Base-by-base conservation (phyloP, 306 rosid species). In the Abrus precatorius region DNA sequence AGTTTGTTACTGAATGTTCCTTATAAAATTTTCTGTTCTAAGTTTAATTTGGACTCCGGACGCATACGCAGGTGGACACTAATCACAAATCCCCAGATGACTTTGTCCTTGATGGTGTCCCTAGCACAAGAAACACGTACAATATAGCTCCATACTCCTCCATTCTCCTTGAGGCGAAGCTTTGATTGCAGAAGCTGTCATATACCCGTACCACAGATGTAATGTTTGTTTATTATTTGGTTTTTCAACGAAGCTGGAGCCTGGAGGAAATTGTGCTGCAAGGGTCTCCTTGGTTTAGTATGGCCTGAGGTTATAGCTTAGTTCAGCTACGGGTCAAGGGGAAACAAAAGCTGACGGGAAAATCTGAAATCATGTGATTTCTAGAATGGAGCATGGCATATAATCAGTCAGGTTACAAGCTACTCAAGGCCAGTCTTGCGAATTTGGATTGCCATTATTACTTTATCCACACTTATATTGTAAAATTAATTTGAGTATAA, bases 131-230 rank as follows among this genome's bases (percentile, higher is more conserved):
- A 71, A 81, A 83, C 10, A 85, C 89, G 55, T 93, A 95, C 55
- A 85, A 87, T 52, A 36, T 91, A 40, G 98, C 98, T 70, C 98
- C 99, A 41, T 85, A 56, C 85, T 90, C 98, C 48, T 91, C 98
- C 45, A 84, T 95, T 86, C 96, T 95, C 79, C 94, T 95, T 36
- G 90, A 93, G 86, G 97, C 96, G 0, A 95, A 88, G 85, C 78
- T 53, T 68, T 91, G 77, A 90, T 72, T 53, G 79, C 82, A 11
- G 84, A 63, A 40, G 79, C 80, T 79, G 48, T 66, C 62, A 65
- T 20, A 9, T 49, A 79, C 54, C 64, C 74, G 57, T 71, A 70
- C 64, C 63, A 72, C 50, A 44, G 20, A 5, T 59, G 8, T 32
- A 30, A 56, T 0, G 69, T 40, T 56, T 28, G 79, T 72, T 76